Percentiles rank a stretch among this genome's conserved stretches.
Evolutionary conservation across 2,329 filamentous ascomycete species (phyloP).

Genomic region (Elsinoe batatas): DNA sequence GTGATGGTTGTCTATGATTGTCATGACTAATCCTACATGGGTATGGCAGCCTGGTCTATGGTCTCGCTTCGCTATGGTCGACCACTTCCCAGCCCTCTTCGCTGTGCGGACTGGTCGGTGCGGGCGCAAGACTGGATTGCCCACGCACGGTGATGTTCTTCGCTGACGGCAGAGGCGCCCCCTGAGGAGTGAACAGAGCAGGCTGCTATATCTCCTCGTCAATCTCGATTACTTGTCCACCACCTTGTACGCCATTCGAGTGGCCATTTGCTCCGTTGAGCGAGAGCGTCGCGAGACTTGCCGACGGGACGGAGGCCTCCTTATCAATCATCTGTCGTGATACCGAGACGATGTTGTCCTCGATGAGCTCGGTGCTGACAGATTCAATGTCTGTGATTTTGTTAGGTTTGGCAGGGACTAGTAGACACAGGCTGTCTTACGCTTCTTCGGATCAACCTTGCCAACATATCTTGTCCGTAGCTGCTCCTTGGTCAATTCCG

Average conservation of each 20-base stretch:
- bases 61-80: not conserved
- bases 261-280: slow-evolving; percentile 40
- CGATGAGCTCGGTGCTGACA: slow-evolving; percentile 90
- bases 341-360: slow-evolving; percentile 99
- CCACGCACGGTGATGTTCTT: not conserved
- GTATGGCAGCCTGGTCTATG: too few species aligned
- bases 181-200: not conserved
- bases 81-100: not conserved
- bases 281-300: slow-evolving; percentile 28
- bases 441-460: slow-evolving; percentile 99
- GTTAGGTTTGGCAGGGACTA: not conserved
- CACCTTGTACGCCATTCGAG: slow-evolving; percentile 24
- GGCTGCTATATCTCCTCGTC: slow-evolving; percentile 11
- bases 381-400: slow-evolving; percentile 64
- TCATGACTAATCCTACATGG: not conserved
- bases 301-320: slow-evolving; percentile 82
- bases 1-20: not conserved
- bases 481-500: slow-evolving; percentile 91
- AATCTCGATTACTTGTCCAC: slow-evolving; percentile 38
- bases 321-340: slow-evolving; percentile 99
- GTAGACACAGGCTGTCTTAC: slow-evolving; percentile 31
- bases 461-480: slow-evolving; percentile 98
- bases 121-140: not conserved
- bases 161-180: not conserved
- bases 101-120: not conserved